Percentiles rank a stretch among this genome's conserved stretches.
phyloP scores from a whole-genome alignment of 768 basidiomycete genomes.

The Mycena venus region DNA sequence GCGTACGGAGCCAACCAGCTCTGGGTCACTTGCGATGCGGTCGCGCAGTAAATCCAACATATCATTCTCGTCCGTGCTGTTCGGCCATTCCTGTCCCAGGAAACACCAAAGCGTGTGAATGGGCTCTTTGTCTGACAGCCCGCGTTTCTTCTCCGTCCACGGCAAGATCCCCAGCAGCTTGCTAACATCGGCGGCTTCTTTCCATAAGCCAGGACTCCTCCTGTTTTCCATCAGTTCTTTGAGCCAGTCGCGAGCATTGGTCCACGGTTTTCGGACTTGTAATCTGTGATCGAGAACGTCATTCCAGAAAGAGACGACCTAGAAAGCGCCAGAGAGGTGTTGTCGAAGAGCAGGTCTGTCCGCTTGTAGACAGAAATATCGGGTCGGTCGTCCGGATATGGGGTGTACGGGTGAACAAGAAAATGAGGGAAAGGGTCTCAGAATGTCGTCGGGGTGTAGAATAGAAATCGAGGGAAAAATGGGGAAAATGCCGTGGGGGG shows the following conservation, averaged over 20 bases:
- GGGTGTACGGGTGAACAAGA: no score
- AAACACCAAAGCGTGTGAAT: background rate
- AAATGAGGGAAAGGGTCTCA: no score
- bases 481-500: no score
- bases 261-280: background rate
- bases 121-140: background rate
- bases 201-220: background rate
- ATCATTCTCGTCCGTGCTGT: background rate
- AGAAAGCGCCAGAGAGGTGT: background rate
- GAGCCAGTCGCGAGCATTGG: background rate
- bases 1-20: background rate
- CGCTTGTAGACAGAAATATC: no score
- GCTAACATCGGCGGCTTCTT: background rate
- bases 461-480: no score
- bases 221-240: background rate
- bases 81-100: background rate
- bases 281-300: background rate
- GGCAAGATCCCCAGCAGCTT: background rate
- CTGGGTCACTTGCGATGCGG: background rate
- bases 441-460: no score
- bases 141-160: background rate
- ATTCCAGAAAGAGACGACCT: constrained; percentile 4
- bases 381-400: no score
- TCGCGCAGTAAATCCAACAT: background rate
- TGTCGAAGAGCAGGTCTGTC: no score